Conservation (phyloP, 2,329 filamentous ascomycete genomes). For the Diaporthe australafricana region DNA sequence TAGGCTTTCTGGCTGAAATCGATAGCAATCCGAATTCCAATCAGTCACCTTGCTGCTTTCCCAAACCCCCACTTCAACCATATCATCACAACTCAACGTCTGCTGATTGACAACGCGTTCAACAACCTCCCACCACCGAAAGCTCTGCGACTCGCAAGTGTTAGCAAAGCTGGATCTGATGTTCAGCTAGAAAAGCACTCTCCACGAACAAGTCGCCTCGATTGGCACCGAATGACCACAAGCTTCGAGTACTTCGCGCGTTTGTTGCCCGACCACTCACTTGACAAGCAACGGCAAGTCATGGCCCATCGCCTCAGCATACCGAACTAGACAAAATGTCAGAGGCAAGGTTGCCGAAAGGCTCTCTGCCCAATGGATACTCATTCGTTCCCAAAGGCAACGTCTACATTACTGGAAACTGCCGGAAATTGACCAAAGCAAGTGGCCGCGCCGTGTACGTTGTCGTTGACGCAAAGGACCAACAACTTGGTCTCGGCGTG, state of each 20-base stretch:
- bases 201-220: background rate
- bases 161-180: no score
- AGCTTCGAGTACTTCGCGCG: background rate
- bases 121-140: background rate
- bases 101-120: background rate
- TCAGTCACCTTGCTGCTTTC: no score
- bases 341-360: conserved; percentile 20
- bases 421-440: conserved; percentile 51
- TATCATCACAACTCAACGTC: background rate
- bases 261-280: background rate
- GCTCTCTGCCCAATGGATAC: conserved; percentile 53
- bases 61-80: no score
- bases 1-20: background rate
- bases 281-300: no score
- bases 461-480: conserved; percentile 44
- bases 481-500: conserved; percentile 53
- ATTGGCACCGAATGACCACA: no score
- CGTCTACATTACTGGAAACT: conserved; percentile 54
- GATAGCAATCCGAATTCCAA: background rate
- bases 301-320: background rate
- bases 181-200: background rate
- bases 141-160: background rate
- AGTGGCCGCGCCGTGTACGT: conserved; percentile 50
- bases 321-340: background rate
- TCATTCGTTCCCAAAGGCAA: conserved; percentile 56